Evolutionary conservation across 1,284 basidiomycete species (phyloP).

Genomic region (Puccinia triticina): DNA sequence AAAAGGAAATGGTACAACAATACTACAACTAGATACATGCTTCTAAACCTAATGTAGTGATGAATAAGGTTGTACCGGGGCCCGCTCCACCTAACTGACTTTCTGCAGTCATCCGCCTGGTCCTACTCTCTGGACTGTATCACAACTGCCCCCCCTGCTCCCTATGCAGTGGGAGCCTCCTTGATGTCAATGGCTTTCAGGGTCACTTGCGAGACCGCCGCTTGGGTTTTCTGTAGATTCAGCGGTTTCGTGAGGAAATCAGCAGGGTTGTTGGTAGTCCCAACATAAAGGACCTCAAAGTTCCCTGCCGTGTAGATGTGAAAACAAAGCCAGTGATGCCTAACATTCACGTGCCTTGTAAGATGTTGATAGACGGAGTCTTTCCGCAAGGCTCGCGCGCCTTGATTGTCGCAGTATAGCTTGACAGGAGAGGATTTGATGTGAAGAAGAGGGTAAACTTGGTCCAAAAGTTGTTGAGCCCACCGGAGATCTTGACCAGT

Average conservation of each 20-base stretch:
- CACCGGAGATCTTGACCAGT: background rate
- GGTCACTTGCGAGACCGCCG: too few relatives aligned
- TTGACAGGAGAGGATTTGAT: background rate
- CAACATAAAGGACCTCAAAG: background rate
- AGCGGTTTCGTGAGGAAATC: background rate
- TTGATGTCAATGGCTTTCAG: too few relatives aligned
- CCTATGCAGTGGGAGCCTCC: too few relatives aligned
- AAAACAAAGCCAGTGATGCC: background rate
- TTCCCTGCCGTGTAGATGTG: background rate
- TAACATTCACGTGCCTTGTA: background rate
- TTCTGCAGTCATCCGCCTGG: too few relatives aligned
- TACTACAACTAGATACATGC: too few relatives aligned
- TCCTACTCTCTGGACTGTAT: too few relatives aligned
- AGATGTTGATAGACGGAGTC: background rate
- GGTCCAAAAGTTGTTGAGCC: background rate
- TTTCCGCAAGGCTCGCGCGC: background rate
- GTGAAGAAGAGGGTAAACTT: background rate
- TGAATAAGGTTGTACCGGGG: too few relatives aligned
- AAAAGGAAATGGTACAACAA: too few relatives aligned
- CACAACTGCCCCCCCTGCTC: too few relatives aligned
- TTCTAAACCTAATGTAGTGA: too few relatives aligned
- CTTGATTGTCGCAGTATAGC: background rate
- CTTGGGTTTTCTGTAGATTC: background rate
- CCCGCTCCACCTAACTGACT: too few relatives aligned
- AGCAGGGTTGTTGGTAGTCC: background rate